A percentile compares a stretch with the other conserved stretches of the same genome.
Conservation (phyloP, 2,329 filamentous ascomycete genomes). For the Akanthomyces muscarius region DNA sequence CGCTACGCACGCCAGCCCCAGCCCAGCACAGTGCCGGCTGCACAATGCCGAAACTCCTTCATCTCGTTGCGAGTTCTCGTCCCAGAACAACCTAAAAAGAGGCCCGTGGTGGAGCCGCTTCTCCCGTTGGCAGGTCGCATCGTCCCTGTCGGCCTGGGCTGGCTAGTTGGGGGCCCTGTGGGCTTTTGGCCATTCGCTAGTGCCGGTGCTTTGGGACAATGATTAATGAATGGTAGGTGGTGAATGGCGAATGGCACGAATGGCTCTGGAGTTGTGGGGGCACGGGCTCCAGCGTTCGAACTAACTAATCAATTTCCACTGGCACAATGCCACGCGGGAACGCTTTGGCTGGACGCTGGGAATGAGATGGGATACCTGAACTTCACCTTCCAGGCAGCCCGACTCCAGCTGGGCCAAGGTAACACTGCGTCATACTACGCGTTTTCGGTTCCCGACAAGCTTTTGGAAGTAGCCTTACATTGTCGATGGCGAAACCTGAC, state of each 20-base stretch:
- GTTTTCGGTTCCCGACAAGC: neutral
- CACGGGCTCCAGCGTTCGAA: neutral
- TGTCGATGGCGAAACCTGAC: neutral
- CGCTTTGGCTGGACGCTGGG: neutral
- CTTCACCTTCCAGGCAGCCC: neutral
- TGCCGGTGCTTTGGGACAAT: constrained; percentile 3
- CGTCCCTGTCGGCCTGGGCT: neutral
- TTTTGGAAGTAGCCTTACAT: neutral
- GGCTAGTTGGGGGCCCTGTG: neutral
- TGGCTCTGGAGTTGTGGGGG: neutral
- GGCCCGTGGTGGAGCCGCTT: constrained; percentile 5
- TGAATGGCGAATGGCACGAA: no score
- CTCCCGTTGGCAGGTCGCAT: constrained; percentile 9
- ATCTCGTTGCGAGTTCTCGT: neutral
- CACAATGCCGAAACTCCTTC: neutral
- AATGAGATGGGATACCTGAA: neutral
- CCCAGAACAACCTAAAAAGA: neutral
- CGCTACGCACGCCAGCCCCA: neutral
- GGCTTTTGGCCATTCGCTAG: constrained; percentile 1
- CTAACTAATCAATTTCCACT: neutral
- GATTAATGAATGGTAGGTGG: neutral
- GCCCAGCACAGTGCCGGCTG: neutral
- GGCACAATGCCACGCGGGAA: no score
- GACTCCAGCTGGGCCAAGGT: neutral
- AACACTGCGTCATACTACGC: neutral